phyloP scores from a whole-genome alignment of 805 yeast genomes.

The Diddensiella caesifluorescens region DNA sequence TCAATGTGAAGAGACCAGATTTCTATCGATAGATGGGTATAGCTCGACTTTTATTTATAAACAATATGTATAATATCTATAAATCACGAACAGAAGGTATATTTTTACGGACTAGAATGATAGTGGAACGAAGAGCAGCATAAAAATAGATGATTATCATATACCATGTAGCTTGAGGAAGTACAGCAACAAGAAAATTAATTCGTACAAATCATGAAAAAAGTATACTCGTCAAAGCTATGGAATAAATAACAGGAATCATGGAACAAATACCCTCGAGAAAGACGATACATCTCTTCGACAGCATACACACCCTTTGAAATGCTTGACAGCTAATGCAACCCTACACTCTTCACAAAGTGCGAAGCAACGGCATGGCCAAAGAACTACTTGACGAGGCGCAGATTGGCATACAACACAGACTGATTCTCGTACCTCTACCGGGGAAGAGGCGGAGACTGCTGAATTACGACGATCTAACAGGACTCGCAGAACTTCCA shows the following conservation, averaged over 20 bases:
- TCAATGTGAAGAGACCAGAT: slow-evolving; percentile 86
- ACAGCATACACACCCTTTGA: slow-evolving; percentile 81
- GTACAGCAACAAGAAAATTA: too few relatives aligned
- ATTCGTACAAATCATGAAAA: too few relatives aligned
- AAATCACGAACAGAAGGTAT: neutral
- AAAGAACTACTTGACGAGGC: slow-evolving; percentile 68
- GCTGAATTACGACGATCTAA: slow-evolving; percentile 14
- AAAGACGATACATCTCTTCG: slow-evolving; percentile 66
- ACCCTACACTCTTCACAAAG: slow-evolving; percentile 80
- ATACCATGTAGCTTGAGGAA: too few relatives aligned
- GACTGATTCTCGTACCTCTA: slow-evolving; percentile 22
- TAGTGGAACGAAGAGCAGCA: too few relatives aligned
- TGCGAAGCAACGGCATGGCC: slow-evolving; percentile 93
- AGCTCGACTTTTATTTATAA: too few relatives aligned
- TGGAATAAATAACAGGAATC: slow-evolving; percentile 9
- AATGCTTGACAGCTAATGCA: slow-evolving; percentile 64
- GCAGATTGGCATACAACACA: slow-evolving; percentile 82
- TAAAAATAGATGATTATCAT: too few relatives aligned
- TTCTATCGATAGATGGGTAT: slow-evolving; percentile 72
- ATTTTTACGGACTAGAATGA: too few relatives aligned
- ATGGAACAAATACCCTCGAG: slow-evolving; percentile 56
- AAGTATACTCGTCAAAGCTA: too few relatives aligned
- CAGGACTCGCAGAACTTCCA: slow-evolving; percentile 11
- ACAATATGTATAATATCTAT: neutral
- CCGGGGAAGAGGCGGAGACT: too few relatives aligned